Evolutionary conservation across 2,329 filamentous ascomycete species (phyloP).

Genomic region (Hypoxylon sp.): DNA sequence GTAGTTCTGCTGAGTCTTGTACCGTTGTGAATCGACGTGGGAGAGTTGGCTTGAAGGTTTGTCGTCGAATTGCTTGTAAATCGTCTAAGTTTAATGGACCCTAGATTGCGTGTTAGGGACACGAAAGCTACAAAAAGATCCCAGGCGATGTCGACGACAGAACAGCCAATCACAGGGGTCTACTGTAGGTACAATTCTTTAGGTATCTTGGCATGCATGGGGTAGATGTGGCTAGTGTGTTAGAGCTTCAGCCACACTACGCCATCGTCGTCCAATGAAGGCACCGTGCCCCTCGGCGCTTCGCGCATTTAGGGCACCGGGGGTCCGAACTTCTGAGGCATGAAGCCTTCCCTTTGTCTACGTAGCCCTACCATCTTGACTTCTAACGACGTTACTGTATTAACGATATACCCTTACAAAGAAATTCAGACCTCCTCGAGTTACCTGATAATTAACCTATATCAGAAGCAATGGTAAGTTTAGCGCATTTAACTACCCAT

Average conservation of each 20-base stretch:
- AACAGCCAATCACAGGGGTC: slow-evolving; percentile 46
- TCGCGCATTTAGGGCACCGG: slow-evolving; percentile 32
- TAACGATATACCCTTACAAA: slow-evolving; percentile 3
- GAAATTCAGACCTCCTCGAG: neutral
- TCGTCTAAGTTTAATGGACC: slow-evolving; percentile 30
- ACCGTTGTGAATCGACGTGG: slow-evolving; percentile 18
- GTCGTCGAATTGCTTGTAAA: slow-evolving; percentile 28
- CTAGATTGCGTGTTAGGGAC: slow-evolving; percentile 52
- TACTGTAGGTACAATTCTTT: slow-evolving; percentile 5
- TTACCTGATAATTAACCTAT: neutral
- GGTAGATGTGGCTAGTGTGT: slow-evolving; percentile 33
- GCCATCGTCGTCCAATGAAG: slow-evolving; percentile 1
- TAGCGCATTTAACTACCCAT: neutral
- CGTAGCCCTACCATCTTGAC: slow-evolving; percentile 14
- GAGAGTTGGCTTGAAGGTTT: slow-evolving; percentile 21
- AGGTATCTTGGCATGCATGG: slow-evolving; percentile 5
- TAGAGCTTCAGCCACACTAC: slow-evolving; percentile 39
- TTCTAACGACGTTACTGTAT: slow-evolving; percentile 13
- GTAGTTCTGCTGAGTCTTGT: slow-evolving; percentile 20
- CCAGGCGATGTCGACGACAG: slow-evolving; percentile 22
- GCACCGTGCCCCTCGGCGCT: slow-evolving; percentile 26
- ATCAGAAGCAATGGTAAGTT: slow-evolving; percentile 44
- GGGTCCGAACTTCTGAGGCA: slow-evolving; percentile 33
- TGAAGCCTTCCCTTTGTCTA: slow-evolving; percentile 24
- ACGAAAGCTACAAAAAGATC: slow-evolving; percentile 55